Evolutionary conservation across 345 rosid genomes (phyloP).

Genomic region (Salix arbutifolia): DNA sequence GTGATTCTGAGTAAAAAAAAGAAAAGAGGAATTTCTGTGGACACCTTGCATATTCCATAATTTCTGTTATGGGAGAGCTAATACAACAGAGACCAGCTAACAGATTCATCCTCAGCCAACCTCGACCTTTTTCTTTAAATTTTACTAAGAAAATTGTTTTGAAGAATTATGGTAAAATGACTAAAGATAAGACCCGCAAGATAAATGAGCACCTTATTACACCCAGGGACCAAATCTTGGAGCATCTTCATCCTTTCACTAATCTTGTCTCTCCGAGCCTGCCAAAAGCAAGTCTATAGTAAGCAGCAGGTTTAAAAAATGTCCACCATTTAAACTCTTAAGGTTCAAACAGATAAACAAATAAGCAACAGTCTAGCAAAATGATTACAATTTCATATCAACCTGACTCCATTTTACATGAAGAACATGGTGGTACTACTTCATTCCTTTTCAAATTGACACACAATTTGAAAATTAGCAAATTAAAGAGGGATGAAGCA

Average conservation of each 20-base stretch:
- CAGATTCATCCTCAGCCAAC: constrained; percentile 2
- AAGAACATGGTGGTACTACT: neutral
- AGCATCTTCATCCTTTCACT: constrained; percentile 88
- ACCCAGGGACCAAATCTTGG: constrained; percentile 93
- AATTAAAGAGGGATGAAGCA: constrained; percentile 14
- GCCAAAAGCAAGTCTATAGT: neutral
- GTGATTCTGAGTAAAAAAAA: neutral
- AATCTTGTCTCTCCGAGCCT: constrained; percentile 93
- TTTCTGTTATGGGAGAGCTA: neutral
- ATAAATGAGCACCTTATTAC: constrained; percentile 56
- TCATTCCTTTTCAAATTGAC: neutral
- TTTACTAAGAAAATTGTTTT: neutral
- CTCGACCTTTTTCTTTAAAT: neutral
- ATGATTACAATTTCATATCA: neutral
- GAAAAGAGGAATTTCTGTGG: neutral
- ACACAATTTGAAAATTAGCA: neutral
- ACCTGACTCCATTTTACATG: neutral
- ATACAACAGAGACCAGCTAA: neutral
- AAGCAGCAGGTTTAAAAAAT: neutral
- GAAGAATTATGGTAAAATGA: neutral
- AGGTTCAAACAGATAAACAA: neutral
- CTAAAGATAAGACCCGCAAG: neutral
- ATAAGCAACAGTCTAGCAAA: neutral
- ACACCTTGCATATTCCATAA: neutral
- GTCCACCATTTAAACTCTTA: neutral